phyloP scores from a whole-genome alignment of 1,139 yeast species.

The Nakaseomyces uthaithaninus region DNA sequence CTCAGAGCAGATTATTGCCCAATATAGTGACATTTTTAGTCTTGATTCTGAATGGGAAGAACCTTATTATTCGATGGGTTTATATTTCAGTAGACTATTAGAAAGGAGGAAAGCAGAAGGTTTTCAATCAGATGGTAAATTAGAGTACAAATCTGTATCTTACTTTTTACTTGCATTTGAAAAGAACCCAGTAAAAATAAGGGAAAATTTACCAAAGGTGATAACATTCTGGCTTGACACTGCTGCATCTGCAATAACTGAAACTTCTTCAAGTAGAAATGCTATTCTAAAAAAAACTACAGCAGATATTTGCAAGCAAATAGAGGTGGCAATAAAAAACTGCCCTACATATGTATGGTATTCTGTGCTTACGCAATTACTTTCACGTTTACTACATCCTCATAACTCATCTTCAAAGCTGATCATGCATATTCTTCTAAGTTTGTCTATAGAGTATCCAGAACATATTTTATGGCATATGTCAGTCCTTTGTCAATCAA shows the following conservation, averaged over 20 bases:
- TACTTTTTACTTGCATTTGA: constrained; percentile 62
- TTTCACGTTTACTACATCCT: constrained; percentile 68
- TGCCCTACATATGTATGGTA: constrained; percentile 70
- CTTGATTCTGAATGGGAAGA: constrained; percentile 65
- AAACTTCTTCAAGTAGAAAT: constrained; percentile 18
- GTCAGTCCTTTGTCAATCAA: constrained; percentile 64
- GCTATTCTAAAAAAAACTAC: constrained; percentile 27
- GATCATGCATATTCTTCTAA: constrained; percentile 48
- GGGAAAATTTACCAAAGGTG: constrained; percentile 83
- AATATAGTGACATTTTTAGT: constrained; percentile 53
- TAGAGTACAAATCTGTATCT: constrained; percentile 57
- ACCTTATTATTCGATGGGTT: constrained; percentile 73
- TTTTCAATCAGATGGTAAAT: constrained; percentile 44
- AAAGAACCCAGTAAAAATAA: constrained; percentile 59
- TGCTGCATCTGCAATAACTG: constrained; percentile 38
- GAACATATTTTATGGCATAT: constrained; percentile 80
- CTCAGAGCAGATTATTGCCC: constrained; percentile 61
- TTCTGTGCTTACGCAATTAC: constrained; percentile 74
- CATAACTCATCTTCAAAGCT: constrained; percentile 50
- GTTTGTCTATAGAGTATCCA: constrained; percentile 61
- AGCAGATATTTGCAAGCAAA: constrained; percentile 36
- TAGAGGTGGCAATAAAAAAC: constrained; percentile 39
- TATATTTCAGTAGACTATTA: constrained; percentile 66
- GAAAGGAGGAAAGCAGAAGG: constrained; percentile 48
- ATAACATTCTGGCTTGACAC: constrained; percentile 90